phyloP scores from a whole-genome alignment of 148 eudicot genomes.

The Pharnaceum exiguum region DNA sequence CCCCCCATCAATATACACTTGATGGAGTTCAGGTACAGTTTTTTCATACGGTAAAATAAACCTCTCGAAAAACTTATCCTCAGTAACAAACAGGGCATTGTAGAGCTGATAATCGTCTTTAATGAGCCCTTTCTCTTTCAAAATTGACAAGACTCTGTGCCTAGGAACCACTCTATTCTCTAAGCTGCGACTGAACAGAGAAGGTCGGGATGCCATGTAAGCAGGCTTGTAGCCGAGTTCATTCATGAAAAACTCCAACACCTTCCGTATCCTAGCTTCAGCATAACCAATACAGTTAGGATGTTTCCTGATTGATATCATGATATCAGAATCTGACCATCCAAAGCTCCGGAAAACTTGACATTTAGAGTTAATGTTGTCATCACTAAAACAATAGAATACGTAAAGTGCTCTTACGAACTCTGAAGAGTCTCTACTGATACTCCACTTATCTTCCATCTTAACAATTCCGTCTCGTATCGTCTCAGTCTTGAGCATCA shows the following conservation, averaged over 20 bases:
- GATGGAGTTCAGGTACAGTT: not conserved
- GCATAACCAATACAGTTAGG: slow-evolving; percentile 15
- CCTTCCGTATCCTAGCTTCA: slow-evolving; percentile 15
- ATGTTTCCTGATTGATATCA: slow-evolving; percentile 1
- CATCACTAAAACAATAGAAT: slow-evolving; percentile 1
- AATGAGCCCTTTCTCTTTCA: slow-evolving; percentile 27
- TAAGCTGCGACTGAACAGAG: slow-evolving; percentile 16
- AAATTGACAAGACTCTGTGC: slow-evolving; percentile 9
- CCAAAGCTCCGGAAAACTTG: slow-evolving; percentile 23
- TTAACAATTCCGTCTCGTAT: slow-evolving; percentile 8
- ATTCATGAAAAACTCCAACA: slow-evolving; percentile 26
- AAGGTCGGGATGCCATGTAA: slow-evolving; percentile 8
- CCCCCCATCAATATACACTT: no score
- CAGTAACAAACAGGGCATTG: not conserved
- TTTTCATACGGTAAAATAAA: slow-evolving; percentile 21
- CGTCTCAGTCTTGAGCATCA: not conserved
- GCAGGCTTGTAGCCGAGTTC: slow-evolving; percentile 26
- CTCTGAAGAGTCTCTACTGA: slow-evolving; percentile 17
- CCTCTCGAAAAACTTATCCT: slow-evolving; percentile 11
- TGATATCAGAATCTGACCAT: slow-evolving; percentile 23
- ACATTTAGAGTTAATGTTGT: slow-evolving; percentile 11
- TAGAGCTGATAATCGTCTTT: not conserved
- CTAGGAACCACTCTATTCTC: slow-evolving; percentile 37
- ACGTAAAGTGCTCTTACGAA: slow-evolving; percentile 22
- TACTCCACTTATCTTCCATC: slow-evolving; percentile 24